phyloP scores from a whole-genome alignment of 371 early-diverging fungal species.

The Mucor velutinosus region DNA sequence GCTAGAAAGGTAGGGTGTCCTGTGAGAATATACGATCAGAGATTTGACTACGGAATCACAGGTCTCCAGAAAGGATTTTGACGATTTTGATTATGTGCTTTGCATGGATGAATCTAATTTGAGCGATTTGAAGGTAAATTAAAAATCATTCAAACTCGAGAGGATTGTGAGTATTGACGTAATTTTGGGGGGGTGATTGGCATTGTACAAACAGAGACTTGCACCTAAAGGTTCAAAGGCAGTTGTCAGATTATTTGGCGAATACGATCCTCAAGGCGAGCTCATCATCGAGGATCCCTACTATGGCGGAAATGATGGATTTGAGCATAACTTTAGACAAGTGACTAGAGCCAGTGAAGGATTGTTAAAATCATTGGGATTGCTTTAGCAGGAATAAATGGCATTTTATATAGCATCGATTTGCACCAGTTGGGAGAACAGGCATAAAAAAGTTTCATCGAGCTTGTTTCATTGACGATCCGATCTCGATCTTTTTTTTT shows the following conservation, averaged over 20 bases:
- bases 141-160: neutral
- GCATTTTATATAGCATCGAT: neutral
- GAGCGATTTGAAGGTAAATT: conserved; percentile 62
- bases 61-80: conserved; percentile 66
- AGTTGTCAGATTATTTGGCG: conserved; percentile 81
- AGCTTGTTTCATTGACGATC: conserved; percentile 4
- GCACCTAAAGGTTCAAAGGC: conserved; percentile 42
- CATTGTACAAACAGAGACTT: conserved; percentile 26
- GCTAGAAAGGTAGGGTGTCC: conserved; percentile 65
- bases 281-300: conserved; percentile 86
- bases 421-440: neutral
- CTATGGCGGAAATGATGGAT: conserved; percentile 86
- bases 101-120: conserved; percentile 88
- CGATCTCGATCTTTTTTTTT: neutral
- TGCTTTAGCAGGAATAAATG: conserved; percentile 19
- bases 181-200: neutral
- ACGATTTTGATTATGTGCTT: conserved; percentile 81
- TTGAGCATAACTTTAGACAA: conserved; percentile 87
- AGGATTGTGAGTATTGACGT: neutral
- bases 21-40: neutral
- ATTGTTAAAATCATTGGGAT: conserved; percentile 32
- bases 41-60: neutral
- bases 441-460: conserved; percentile 8
- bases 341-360: conserved; percentile 66
- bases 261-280: conserved; percentile 79